Evolutionary conservation across 1,284 basidiomycete species (phyloP), one percentile per base, ranked within the genome.

Genomic region (Melampsora occidentalis): DNA sequence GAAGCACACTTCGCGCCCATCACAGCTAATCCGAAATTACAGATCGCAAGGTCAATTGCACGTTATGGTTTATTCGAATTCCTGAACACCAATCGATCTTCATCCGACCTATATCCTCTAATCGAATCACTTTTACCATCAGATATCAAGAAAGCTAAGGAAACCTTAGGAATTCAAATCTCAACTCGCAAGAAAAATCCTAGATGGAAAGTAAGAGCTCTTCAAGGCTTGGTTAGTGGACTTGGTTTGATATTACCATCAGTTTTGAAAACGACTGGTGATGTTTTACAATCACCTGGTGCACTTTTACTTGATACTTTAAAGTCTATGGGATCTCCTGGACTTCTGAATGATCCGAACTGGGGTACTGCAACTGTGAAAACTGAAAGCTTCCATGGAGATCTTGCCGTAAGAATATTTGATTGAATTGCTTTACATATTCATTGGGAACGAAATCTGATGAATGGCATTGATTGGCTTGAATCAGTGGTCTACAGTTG

Each of bases 311-410:
- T 57, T 28, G 53, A n/a, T 28, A 57, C 53, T 9, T 57, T 57
- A 57, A 5, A 22, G 33, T 28, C 31, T 51, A 25, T 64, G 5
- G 71, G 63, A 1, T 42, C 25, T 31, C n/a, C 33, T 28, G 71
- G 64, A 42, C 22, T 75, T n/a, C 6, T 63, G 25, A 39, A 28
- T 25, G 72, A 75, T 48, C n/a, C 33, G 2, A 22, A 25, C 2
- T 75, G 72, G 72, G 72, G 72, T 25, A 62, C 49, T 33, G 25
- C 72, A 25, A 75, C 72, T 25, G 72, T 75, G n/a, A 75, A 75
- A 31, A 75, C 71, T 39, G 48, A 75, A 25, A 75, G 72, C 22
- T 67, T 68, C 6, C 51, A 62, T 14, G 65, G 53, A 42, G 72
- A 75, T 49, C 57, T 75, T 48, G 22, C 66, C 25, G 72, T 75